phyloP scores from a whole-genome alignment of 495 filamentous ascomycete genomes.

The Penicillium soppii region DNA sequence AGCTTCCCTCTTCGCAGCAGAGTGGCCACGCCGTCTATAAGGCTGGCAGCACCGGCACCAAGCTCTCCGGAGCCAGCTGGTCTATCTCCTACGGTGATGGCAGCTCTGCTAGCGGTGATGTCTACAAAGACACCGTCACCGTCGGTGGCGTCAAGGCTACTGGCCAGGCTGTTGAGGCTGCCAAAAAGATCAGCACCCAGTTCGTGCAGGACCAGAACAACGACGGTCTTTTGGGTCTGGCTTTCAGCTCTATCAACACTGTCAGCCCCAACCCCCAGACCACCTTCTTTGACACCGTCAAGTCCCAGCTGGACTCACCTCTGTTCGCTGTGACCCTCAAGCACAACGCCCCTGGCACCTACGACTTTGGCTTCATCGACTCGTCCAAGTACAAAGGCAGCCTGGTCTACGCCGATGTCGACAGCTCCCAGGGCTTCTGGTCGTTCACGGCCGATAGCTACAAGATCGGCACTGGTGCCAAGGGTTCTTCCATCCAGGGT shows the following conservation, averaged over 20 bases:
- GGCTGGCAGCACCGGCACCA: constrained; percentile 48
- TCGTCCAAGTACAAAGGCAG: constrained; percentile 57
- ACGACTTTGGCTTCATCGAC: constrained; percentile 77
- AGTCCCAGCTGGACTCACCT: constrained; percentile 52
- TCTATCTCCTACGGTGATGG: constrained; percentile 71
- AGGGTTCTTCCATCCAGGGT: constrained; percentile 26
- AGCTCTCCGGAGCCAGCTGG: constrained; percentile 60
- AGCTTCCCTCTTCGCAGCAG: constrained; percentile 45
- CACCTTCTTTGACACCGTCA: constrained; percentile 76
- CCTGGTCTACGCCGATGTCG: constrained; percentile 61
- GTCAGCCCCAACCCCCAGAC: constrained; percentile 58
- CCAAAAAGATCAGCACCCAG: constrained; percentile 54
- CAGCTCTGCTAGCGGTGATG: constrained; percentile 61
- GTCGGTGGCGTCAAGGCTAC: constrained; percentile 64
- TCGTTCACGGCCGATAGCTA: constrained; percentile 63
- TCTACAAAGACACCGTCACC: constrained; percentile 68
- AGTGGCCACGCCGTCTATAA: constrained; percentile 63
- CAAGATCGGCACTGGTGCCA: constrained; percentile 49
- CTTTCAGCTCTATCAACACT: constrained; percentile 70
- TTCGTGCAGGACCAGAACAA: constrained; percentile 60
- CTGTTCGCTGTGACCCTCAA: constrained; percentile 71
- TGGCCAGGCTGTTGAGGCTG: constrained; percentile 69
- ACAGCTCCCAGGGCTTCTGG: constrained; percentile 68
- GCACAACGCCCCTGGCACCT: constrained; percentile 60
- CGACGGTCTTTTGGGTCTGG: constrained; percentile 72